phyloP scores from a whole-genome alignment of 2,329 filamentous ascomycete genomes.

The Aureobasidium leucospermi region DNA sequence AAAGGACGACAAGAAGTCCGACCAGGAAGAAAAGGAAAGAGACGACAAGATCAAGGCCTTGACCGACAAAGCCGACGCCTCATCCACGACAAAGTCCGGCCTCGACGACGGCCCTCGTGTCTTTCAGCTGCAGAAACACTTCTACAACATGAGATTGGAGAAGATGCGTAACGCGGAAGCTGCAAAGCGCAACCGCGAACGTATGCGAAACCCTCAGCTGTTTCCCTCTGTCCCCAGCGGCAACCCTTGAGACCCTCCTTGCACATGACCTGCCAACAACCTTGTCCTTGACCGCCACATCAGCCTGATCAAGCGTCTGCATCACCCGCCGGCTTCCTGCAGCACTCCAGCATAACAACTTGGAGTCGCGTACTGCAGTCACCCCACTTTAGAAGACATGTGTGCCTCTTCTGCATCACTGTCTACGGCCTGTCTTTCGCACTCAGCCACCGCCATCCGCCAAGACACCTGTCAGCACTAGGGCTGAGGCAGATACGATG shows the following conservation, averaged over 20 bases:
- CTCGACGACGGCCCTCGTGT: slow-evolving; percentile 65
- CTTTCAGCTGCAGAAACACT: slow-evolving; percentile 75
- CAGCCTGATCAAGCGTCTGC: no score
- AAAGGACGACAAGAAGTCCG: slow-evolving; percentile 60
- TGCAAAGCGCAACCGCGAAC: slow-evolving; percentile 73
- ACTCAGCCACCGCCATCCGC: background rate
- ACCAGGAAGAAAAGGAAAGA: slow-evolving; percentile 57
- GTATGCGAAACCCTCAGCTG: slow-evolving; percentile 65
- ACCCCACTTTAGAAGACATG: no score
- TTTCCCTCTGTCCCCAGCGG: slow-evolving; percentile 81
- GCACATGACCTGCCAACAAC: no score
- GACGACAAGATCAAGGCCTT: slow-evolving; percentile 49
- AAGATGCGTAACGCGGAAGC: slow-evolving; percentile 70
- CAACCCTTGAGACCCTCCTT: background rate
- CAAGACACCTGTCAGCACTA: slow-evolving; percentile 3
- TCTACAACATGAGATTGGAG: slow-evolving; percentile 79
- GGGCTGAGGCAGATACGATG: background rate
- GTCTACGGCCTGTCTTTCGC: background rate
- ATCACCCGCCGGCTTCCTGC: no score
- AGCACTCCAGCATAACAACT: no score
- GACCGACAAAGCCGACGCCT: slow-evolving; percentile 25
- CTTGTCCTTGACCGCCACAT: no score
- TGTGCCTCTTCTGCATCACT: no score
- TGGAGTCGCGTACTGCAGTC: no score
- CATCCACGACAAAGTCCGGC: slow-evolving; percentile 31